Percentiles rank a stretch among this genome's conserved stretches.
These are phyloP conservation scores for Avena eriantha DNA, from an alignment of 176 grass and related monocot species.

Conservation along the genomic window DNA sequence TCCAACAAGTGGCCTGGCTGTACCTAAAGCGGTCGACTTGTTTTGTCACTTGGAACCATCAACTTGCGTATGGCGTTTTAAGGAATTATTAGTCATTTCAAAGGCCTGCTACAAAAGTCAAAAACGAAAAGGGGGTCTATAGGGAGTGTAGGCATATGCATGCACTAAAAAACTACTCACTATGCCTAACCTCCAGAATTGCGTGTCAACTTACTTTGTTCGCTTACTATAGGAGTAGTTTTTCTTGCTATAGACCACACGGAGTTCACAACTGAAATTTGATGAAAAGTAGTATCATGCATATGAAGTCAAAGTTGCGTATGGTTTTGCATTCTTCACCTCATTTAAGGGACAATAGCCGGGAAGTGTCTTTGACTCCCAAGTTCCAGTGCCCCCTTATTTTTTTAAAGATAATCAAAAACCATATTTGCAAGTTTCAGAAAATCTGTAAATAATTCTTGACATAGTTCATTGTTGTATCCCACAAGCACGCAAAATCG, in stretches of 20 bases:
- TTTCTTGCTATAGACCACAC: background rate
- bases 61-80: slow-evolving; percentile 23
- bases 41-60: slow-evolving; percentile 35
- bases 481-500: no score
- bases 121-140: slow-evolving; percentile 16
- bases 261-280: background rate
- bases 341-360: background rate
- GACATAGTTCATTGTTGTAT: no score
- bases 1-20: background rate
- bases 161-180: background rate
- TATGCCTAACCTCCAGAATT: slow-evolving; percentile 24
- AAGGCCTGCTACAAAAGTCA: slow-evolving; percentile 11
- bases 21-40: background rate
- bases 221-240: background rate
- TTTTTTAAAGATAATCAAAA: no score
- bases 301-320: background rate
- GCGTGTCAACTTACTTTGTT: slow-evolving; percentile 21
- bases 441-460: no score
- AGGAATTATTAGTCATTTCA: slow-evolving; percentile 1
- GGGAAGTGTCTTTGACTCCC: no score
- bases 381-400: no score
- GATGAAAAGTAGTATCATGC: background rate
- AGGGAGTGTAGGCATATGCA: slow-evolving; percentile 11
- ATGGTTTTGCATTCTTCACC: background rate
- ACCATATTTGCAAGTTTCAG: no score